phyloP scores from a whole-genome alignment of 129 eudicot genomes.

The Pulicaria dysenterica region DNA sequence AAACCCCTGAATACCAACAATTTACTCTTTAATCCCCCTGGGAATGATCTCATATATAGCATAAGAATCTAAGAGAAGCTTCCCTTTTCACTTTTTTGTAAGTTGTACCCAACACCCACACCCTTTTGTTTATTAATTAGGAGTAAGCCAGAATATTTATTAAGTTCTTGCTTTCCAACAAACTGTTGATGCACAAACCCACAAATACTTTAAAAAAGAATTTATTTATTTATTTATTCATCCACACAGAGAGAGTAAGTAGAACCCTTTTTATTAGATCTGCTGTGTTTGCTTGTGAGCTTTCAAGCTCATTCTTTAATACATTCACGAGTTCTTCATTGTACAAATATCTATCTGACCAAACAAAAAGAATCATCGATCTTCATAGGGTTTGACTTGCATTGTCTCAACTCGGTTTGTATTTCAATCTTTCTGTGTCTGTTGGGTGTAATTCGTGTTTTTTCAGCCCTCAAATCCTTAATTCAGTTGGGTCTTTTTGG shows the following conservation, averaged over 20 bases:
- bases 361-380: slow-evolving; percentile 4
- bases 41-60: neutral
- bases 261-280: slow-evolving; percentile 38
- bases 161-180: slow-evolving; percentile 36
- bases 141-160: slow-evolving; percentile 20
- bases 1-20: too few relatives aligned
- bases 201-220: neutral
- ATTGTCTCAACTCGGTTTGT: slow-evolving; percentile 31
- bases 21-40: too few relatives aligned
- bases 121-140: slow-evolving; percentile 3
- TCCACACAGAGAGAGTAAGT: slow-evolving; percentile 28
- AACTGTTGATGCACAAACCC: slow-evolving; percentile 16
- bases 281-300: slow-evolving; percentile 33
- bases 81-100: slow-evolving; percentile 29
- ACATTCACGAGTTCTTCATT: slow-evolving; percentile 47
- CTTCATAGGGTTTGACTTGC: slow-evolving; percentile 34
- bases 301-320: slow-evolving; percentile 41
- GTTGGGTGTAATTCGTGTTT: slow-evolving; percentile 6
- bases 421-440: slow-evolving; percentile 10
- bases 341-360: neutral
- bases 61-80: slow-evolving; percentile 43
- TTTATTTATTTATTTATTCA: neutral
- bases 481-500: slow-evolving; percentile 37
- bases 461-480: neutral
- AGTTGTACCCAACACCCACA: slow-evolving; percentile 24